A percentile compares a stretch with the other conserved stretches of the same genome.
Conservation (phyloP, 345 rosid species). For the Citropsis articulata region DNA sequence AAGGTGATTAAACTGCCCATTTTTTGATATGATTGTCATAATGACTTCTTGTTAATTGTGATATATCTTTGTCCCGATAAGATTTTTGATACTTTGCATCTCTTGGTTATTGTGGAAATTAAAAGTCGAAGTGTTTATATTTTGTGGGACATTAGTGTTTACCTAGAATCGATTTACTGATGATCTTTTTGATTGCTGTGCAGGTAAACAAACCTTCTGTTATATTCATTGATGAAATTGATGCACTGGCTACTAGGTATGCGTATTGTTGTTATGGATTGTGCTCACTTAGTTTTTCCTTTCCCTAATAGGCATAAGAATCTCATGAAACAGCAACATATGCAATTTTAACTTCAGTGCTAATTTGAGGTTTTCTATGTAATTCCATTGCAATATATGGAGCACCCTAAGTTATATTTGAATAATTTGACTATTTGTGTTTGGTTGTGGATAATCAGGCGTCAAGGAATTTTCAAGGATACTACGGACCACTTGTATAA, state of each 20-base stretch:
- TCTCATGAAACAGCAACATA: too few relatives aligned
- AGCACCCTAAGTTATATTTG: background rate
- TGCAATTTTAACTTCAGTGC: too few relatives aligned
- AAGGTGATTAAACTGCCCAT: conserved; percentile 48
- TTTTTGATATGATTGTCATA: background rate
- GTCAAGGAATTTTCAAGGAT: conserved; percentile 88
- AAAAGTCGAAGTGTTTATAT: background rate
- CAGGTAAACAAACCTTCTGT: conserved; percentile 97
- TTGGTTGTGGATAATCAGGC: conserved; percentile 43
- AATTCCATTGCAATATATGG: background rate
- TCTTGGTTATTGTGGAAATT: background rate
- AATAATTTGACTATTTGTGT: conserved; percentile 6
- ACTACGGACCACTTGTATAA: conserved; percentile 71
- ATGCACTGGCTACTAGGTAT: conserved; percentile 93
- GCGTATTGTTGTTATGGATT: conserved; percentile 7
- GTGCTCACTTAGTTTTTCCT: background rate
- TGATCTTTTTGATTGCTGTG: conserved; percentile 28
- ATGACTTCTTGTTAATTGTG: conserved; percentile 5
- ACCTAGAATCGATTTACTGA: conserved; percentile 11
- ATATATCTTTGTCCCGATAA: background rate
- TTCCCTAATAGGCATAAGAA: too few relatives aligned
- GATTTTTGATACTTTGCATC: background rate
- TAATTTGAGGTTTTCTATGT: background rate
- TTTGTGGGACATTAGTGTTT: conserved; percentile 6
- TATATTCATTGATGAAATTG: conserved; percentile 91